phyloP scores from a whole-genome alignment of 345 rosid species.

The Eucalyptus virginea region DNA sequence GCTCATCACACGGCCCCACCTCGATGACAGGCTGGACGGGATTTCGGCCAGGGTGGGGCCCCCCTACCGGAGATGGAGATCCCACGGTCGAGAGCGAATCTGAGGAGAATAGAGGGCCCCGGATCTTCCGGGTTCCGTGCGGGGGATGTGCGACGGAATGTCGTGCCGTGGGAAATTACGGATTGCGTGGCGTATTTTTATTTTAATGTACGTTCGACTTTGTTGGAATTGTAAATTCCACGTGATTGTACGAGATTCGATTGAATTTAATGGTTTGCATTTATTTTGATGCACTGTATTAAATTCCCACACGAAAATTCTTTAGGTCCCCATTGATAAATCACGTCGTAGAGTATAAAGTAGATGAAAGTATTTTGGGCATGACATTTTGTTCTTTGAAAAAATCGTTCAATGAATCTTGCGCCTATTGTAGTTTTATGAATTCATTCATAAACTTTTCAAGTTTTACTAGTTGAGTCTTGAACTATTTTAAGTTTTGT shows the following conservation, averaged over 20 bases:
- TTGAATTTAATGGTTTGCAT: not conserved
- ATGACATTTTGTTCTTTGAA: not conserved
- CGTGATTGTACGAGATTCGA: not conserved
- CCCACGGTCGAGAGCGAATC: not conserved
- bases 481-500: not conserved
- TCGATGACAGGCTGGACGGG: not conserved
- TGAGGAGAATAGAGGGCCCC: not conserved
- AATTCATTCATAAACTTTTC: no score
- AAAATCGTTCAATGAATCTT: no score
- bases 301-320: not conserved
- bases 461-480: not conserved
- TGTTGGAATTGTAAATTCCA: not conserved
- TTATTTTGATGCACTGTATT: not conserved
- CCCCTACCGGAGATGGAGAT: not conserved
- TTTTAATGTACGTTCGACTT: no score
- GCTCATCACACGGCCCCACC: not conserved
- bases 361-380: not conserved
- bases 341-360: not conserved
- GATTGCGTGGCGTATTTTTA: not conserved
- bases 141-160: not conserved
- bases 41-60: not conserved
- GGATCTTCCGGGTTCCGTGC: not conserved
- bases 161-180: not conserved
- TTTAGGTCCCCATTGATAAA: not conserved
- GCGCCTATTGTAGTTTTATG: no score